Evolutionary conservation across 192 early-diverging fungal species (phyloP), one percentile per base, ranked within the genome.

Genomic region (Coemansia sp.): DNA sequence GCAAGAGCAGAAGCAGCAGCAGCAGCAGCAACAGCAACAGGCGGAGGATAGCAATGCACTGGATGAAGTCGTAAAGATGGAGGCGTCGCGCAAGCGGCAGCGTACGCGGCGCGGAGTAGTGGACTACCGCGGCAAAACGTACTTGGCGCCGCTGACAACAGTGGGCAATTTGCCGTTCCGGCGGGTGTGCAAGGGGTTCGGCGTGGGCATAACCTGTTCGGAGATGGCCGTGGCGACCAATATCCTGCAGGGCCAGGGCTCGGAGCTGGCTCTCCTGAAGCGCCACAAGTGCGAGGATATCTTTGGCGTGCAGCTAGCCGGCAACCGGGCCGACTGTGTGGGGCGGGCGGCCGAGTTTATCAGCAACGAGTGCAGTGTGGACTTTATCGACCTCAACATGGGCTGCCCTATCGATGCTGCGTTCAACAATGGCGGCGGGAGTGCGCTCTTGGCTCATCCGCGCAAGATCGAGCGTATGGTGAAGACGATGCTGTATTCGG

Each of bases 91-190:
- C 7, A 45, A 31, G 29, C 27, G n/a, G 10, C 27, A 49, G 31
- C 25, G 37, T n/a, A 34, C n/a, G 1, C 18, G 33, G 27, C 28
- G 47, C 25, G 47, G 61, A 31, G 33, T 39, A 19, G 56, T 82
- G 16, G 85, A 92, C 64, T 92, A 90, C 46, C 78, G 79, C 49
- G 82, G 85, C 44, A 96, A 96, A 44, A 81, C 86, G 21, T 98
- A 98, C 56, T 71, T 96, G 38, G 96, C 93, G 9, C 96, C 96
- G 7, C 68, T 98, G 49, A 98, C 96, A 0, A 98, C 95, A 2
- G 92, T 98, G 19, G 96, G 96, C 28, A 97, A 98, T 67, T 65
- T 98, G 38, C 96, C 96, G 22, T 98, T 98, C 78, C 81, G 96
- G 9, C 83, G 94, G 13, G 78, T 96, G 19, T 94, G 91, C 69